These are phyloP conservation scores for Craspedostauros australis DNA, from an alignment of 108 stramenopile genomes.

Conservation along the genomic window DNA sequence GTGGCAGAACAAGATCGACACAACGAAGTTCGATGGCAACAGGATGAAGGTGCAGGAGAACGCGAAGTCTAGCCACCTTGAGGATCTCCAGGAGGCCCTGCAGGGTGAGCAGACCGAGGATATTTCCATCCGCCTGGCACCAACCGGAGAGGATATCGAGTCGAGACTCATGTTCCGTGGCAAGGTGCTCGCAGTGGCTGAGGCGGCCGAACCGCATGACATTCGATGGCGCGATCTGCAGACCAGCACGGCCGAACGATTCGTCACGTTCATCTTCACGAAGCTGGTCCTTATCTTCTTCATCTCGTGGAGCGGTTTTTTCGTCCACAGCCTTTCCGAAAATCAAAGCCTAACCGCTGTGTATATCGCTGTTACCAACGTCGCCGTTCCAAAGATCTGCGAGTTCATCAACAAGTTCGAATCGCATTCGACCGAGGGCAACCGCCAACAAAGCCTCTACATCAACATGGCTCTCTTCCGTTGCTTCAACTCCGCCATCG, in stretches of 20 bases:
- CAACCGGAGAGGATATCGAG: not conserved
- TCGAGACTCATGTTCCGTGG: slow-evolving; percentile 12
- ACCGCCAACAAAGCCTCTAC: slow-evolving; percentile 44
- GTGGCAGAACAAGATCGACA: slow-evolving; percentile 19
- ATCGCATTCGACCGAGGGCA: slow-evolving; percentile 45
- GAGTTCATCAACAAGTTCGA: slow-evolving; percentile 45
- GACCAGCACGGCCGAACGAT: slow-evolving; percentile 15
- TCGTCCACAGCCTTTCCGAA: not conserved
- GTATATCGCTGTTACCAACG: slow-evolving; percentile 21
- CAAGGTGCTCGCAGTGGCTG: slow-evolving; percentile 37
- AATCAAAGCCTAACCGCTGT: not conserved
- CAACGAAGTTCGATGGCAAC: not conserved
- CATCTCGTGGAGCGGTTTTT: not conserved
- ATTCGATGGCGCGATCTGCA: slow-evolving; percentile 59
- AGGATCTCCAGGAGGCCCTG: not conserved
- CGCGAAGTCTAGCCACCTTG: not conserved
- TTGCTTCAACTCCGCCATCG: slow-evolving; percentile 55
- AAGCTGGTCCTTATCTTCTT: not conserved
- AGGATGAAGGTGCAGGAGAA: not conserved
- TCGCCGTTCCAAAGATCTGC: slow-evolving; percentile 38
- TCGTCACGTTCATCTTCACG: slow-evolving; percentile 11
- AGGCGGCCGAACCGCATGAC: slow-evolving; percentile 49
- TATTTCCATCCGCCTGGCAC: not conserved
- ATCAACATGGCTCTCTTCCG: slow-evolving; percentile 60
- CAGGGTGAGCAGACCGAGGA: not conserved